Conservation (phyloP, 768 basidiomycete genomes). For the Lactifluus volemus region DNA sequence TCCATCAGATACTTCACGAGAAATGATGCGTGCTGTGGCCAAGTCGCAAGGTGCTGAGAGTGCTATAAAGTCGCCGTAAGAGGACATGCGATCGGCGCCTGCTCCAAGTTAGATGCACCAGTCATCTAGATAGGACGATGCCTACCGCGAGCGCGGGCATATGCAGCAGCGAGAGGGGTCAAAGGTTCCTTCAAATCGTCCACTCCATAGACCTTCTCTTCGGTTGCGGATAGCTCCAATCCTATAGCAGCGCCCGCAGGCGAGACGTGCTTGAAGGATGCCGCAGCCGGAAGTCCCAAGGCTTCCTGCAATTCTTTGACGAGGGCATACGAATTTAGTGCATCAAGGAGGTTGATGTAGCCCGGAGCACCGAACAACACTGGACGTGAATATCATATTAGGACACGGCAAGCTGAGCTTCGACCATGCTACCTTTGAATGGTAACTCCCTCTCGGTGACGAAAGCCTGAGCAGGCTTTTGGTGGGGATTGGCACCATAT, state of each 20-base stretch:
- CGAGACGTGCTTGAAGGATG: conserved; percentile 99
- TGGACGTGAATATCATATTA: conserved; percentile 26
- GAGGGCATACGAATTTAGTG: conserved; percentile 92
- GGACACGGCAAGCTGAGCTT: background rate
- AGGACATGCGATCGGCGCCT: conserved; percentile 99
- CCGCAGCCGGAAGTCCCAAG: conserved; percentile 85
- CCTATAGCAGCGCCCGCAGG: conserved; percentile 97
- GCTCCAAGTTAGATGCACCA: conserved; percentile 1
- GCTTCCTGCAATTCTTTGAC: conserved; percentile 90
- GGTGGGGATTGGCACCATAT: conserved; percentile 97
- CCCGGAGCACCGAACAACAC: conserved; percentile 92
- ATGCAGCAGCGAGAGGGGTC: conserved; percentile 84
- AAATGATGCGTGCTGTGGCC: conserved; percentile 92
- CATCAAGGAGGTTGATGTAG: conserved; percentile 97
- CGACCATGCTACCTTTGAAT: conserved; percentile 63
- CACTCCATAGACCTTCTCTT: conserved; percentile 93
- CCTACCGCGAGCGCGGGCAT: conserved; percentile 88
- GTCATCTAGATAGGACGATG: background rate
- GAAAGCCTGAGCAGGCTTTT: conserved; percentile 96
- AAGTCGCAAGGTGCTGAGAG: conserved; percentile 89
- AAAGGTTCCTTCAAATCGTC: conserved; percentile 89
- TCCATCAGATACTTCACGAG: conserved; percentile 97
- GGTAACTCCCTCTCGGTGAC: conserved; percentile 84
- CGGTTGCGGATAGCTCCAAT: conserved; percentile 66
- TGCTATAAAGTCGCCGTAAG: conserved; percentile 98